Evolutionary conservation across 139 green algal genomes (phyloP).

Genomic region (Haematococcus lacustris): DNA sequence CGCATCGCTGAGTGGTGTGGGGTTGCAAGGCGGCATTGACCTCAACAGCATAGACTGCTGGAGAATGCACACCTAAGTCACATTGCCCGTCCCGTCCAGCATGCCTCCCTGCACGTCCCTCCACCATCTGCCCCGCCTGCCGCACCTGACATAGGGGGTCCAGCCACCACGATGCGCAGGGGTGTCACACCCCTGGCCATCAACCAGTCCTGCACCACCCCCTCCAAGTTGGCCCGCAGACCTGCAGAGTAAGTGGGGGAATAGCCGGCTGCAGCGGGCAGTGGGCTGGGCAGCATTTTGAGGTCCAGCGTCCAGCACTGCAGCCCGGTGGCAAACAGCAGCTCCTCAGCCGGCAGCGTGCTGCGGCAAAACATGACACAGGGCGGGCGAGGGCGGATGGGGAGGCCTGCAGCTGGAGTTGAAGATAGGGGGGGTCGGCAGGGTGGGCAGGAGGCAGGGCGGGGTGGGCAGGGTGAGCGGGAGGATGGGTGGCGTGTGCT

Average conservation of each 20-base stretch:
- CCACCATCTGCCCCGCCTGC: background rate
- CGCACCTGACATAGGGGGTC: slow-evolving; percentile 25
- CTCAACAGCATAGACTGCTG: background rate
- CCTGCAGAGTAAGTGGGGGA: slow-evolving; percentile 7
- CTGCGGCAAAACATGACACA: background rate
- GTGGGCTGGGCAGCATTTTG: slow-evolving; percentile 13
- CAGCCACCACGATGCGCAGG: slow-evolving; percentile 29
- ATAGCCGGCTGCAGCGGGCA: slow-evolving; percentile 8
- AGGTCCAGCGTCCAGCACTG: slow-evolving; percentile 22
- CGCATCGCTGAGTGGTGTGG: background rate
- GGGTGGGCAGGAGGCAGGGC: no score
- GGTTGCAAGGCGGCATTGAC: background rate
- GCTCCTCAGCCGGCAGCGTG: slow-evolving; percentile 2
- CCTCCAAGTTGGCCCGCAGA: slow-evolving; percentile 9
- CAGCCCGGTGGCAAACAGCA: slow-evolving; percentile 2
- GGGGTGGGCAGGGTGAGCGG: background rate
- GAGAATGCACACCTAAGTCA: slow-evolving; percentile 14
- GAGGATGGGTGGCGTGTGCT: background rate
- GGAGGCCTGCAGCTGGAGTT: background rate
- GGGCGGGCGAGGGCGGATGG: background rate
- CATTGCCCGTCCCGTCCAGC: slow-evolving; percentile 7
- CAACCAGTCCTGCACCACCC: slow-evolving; percentile 11
- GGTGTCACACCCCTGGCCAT: slow-evolving; percentile 16
- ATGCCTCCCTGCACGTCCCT: no score
- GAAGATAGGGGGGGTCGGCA: background rate